Conservation (phyloP, 1,284 basidiomycete genomes). For the Coniferiporia weirii region DNA sequence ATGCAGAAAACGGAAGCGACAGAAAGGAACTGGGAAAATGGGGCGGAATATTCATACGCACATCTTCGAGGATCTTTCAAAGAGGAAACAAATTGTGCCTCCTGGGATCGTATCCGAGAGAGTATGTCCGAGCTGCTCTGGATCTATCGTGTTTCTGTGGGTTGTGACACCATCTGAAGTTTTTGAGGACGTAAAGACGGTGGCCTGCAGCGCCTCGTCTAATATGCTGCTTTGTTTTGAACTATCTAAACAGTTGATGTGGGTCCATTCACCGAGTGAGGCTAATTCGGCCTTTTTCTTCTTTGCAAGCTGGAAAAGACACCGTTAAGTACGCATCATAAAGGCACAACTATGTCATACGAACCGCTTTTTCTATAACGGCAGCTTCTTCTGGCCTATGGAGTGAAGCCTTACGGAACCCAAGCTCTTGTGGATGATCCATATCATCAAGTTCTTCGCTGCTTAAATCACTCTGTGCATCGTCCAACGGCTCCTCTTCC, state of each 20-base stretch:
- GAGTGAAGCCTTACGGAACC: slow-evolving; percentile 73
- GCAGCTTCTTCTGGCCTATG: slow-evolving; percentile 43
- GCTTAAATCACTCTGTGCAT: slow-evolving; percentile 29
- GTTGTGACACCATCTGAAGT: neutral
- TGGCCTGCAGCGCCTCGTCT: slow-evolving; percentile 32
- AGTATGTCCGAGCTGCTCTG: neutral
- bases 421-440: slow-evolving; percentile 31
- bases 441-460: slow-evolving; percentile 36
- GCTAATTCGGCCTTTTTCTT: slow-evolving; percentile 78
- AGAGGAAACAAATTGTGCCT: slow-evolving; percentile 66
- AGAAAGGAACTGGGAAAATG: no score
- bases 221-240: slow-evolving; percentile 45
- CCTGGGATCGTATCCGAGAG: slow-evolving; percentile 45
- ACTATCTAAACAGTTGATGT: slow-evolving; percentile 66
- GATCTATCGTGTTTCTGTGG: neutral
- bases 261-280: slow-evolving; percentile 83
- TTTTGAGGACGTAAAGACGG: neutral
- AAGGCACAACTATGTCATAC: slow-evolving; percentile 20
- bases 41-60: neutral
- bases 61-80: slow-evolving; percentile 47
- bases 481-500: slow-evolving; percentile 21
- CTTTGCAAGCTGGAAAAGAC: slow-evolving; percentile 48
- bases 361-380: slow-evolving; percentile 52
- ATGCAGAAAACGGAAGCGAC: no score
- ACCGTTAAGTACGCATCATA: neutral